These are phyloP conservation scores for Komagataella ulmi DNA, from an alignment of 805 yeast genomes.

Conservation along the genomic window DNA sequence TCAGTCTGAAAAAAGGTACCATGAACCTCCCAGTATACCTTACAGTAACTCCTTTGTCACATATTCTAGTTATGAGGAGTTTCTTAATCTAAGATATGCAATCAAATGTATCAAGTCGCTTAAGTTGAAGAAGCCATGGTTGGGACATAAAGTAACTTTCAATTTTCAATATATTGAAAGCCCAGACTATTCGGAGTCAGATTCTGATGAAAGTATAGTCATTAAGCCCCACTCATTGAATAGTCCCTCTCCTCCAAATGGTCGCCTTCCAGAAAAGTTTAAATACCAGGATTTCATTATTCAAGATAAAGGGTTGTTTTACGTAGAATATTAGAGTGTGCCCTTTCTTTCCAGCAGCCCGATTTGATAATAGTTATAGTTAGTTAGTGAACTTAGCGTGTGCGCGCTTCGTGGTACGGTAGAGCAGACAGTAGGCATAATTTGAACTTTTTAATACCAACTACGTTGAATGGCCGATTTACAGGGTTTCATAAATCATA, in stretches of 20 bases:
- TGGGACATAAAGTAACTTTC: background rate
- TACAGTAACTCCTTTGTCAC: background rate
- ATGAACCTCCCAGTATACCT: background rate
- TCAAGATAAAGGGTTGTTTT: background rate
- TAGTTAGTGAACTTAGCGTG: background rate
- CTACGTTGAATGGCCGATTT: background rate
- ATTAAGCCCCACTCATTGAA: background rate
- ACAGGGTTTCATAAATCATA: background rate
- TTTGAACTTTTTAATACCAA: too few species aligned
- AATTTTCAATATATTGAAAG: background rate
- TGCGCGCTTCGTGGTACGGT: background rate
- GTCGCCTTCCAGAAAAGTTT: background rate
- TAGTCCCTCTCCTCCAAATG: background rate
- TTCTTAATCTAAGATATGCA: conserved; percentile 1
- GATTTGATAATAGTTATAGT: background rate
- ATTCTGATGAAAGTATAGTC: background rate
- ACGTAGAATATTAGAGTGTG: background rate
- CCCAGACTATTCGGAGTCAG: background rate
- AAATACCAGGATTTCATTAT: background rate
- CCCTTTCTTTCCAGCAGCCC: background rate
- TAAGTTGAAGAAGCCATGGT: conserved; percentile 1
- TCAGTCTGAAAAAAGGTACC: background rate
- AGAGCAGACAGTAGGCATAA: background rate
- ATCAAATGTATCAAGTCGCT: conserved; percentile 1
- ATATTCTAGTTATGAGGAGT: background rate